Evolutionary conservation across 163 green algal genomes (phyloP).

Genomic region (Chloromonas sp.): DNA sequence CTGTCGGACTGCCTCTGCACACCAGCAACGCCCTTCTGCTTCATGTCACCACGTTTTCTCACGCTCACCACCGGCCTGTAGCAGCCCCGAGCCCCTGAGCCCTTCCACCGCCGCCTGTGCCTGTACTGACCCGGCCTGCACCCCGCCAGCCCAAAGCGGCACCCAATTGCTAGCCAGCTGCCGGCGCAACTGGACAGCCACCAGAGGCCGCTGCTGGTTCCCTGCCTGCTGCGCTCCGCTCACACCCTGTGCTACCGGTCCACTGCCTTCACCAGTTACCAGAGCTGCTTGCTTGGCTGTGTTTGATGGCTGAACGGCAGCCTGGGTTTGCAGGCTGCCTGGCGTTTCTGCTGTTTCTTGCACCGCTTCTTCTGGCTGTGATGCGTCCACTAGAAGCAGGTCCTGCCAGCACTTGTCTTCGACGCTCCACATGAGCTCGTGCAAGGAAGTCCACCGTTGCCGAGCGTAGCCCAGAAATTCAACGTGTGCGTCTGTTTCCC

Average conservation of each 20-base stretch:
- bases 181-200: constrained; percentile 1
- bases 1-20: neutral
- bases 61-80: constrained; percentile 41
- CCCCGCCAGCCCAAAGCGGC: constrained; percentile 76
- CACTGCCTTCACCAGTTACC: too few species aligned
- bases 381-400: constrained; percentile 32
- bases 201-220: too few species aligned
- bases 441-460: constrained; percentile 5
- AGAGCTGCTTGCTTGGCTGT: too few species aligned
- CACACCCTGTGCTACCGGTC: too few species aligned
- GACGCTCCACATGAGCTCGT: constrained; percentile 70
- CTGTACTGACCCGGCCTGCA: constrained; percentile 3
- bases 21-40: neutral
- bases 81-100: constrained; percentile 62
- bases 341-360: too few species aligned
- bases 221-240: too few species aligned
- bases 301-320: too few species aligned
- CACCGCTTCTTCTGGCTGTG: neutral
- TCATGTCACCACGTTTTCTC: neutral
- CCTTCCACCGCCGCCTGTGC: constrained; percentile 40
- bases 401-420: constrained; percentile 49
- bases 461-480: constrained; percentile 29
- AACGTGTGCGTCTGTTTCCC: constrained; percentile 13
- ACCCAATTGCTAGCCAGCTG: constrained; percentile 62
- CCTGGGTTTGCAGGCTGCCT: too few species aligned